Conservation (phyloP, 106 monocot species). For the Allium cepa region DNA sequence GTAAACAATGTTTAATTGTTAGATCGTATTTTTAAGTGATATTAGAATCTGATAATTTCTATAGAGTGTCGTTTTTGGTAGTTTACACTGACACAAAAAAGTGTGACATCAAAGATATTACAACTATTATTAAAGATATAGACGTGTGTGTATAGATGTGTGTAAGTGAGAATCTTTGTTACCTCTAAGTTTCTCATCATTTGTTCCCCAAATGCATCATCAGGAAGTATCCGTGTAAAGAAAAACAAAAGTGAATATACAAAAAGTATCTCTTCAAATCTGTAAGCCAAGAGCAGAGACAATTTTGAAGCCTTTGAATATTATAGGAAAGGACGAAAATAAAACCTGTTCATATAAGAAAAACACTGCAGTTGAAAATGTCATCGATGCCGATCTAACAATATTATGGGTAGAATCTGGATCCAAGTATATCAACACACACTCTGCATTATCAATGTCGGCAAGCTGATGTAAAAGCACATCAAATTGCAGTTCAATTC, state of each 20-base stretch:
- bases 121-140: too few relatives aligned
- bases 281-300: too few relatives aligned
- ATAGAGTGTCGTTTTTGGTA: too few relatives aligned
- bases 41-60: too few relatives aligned
- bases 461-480: slow-evolving; percentile 68
- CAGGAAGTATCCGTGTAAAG: slow-evolving; percentile 68
- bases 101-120: too few relatives aligned
- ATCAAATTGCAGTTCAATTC: slow-evolving; percentile 33
- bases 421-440: slow-evolving; percentile 95
- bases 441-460: slow-evolving; percentile 99
- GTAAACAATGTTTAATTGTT: too few relatives aligned
- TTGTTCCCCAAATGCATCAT: slow-evolving; percentile 98
- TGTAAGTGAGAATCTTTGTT: background rate
- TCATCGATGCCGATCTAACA: slow-evolving; percentile 75
- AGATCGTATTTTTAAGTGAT: too few relatives aligned
- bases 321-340: too few relatives aligned
- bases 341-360: slow-evolving; percentile 92
- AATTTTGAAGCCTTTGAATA: too few relatives aligned
- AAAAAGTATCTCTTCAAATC: too few relatives aligned
- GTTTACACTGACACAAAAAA: too few relatives aligned
- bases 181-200: slow-evolving; percentile 99
- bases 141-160: too few relatives aligned
- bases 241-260: background rate
- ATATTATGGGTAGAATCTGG: slow-evolving; percentile 59
- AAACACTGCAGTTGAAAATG: slow-evolving; percentile 79